Base-by-base conservation (phyloP, 106 monocot genomes). In the Platanthera guangdongensis region DNA sequence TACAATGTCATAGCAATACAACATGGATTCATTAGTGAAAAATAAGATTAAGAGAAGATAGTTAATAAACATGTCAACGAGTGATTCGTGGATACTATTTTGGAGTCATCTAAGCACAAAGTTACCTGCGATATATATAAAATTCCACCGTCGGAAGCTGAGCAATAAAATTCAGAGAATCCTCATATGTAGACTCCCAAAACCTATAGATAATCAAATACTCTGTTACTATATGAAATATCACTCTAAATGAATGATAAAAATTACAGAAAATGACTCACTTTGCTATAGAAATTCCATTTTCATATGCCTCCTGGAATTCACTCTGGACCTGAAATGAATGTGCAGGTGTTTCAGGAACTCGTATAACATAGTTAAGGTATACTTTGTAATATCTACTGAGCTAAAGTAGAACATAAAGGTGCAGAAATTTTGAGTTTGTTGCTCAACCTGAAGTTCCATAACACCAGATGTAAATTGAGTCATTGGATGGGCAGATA, bases 401-500 rank as follows among this genome's bases (percentile, higher is more conserved):
- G 8, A 32, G 30, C 30, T 52, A 74, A 74, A 52, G 50, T 63
- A n/a, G n/a, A n/a, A n/a, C n/a, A n/a, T n/a, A n/a, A n/a, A n/a
- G n/a, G n/a, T n/a, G n/a, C n/a, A n/a, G 14, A n/a, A 22, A 57
- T 5, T 50, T 60, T 45, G 39, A 54, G 72, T 13, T 50, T 21
- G 50, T 63, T n/a, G 48, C 9, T 19, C 50, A 72, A 96, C 96
- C 90, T 96, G 96, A 77, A 96, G 93, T 53, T 91, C 97, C 97
- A 97, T 97, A 16, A 97, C 89, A 55, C 93, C 97, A 62, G 87
- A 88, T 22, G 91, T 72, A 81, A 97, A 94, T 77, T 97, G 97
- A 57, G 93, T 94, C 93, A 93, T 97, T 25, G 97, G 91, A 86
- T 97, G 97, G 65, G 97, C 89, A 64, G 82, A 78, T 47, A 89